Conservation (phyloP, 768 basidiomycete genomes). For the Rossbeevera mucosa region DNA sequence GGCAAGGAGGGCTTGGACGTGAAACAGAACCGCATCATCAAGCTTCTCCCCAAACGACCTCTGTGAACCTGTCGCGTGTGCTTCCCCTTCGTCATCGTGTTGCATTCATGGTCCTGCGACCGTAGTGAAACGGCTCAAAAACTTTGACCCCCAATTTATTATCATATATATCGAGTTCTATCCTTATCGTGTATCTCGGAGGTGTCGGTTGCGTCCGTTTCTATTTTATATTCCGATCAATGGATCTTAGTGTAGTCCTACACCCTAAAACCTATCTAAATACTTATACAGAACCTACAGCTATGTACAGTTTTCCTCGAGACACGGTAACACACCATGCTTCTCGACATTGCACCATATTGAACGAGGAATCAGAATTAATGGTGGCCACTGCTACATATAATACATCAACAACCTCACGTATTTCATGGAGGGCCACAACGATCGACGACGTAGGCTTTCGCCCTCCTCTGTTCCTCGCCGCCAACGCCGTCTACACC, state of each 20-base stretch:
- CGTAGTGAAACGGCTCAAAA: background rate
- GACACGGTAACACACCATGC: background rate
- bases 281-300: background rate
- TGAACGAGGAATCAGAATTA: background rate
- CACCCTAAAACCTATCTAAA: background rate
- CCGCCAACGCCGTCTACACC: conserved; percentile 88
- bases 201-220: conserved; percentile 7
- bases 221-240: conserved; percentile 8
- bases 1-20: conserved; percentile 51
- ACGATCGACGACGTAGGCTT: conserved; percentile 66
- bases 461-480: conserved; percentile 73
- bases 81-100: background rate
- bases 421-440: conserved; percentile 47
- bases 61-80: conserved; percentile 11
- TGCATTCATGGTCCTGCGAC: background rate
- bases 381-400: background rate
- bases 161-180: conserved; percentile 10
- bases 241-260: conserved; percentile 1
- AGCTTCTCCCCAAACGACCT: conserved; percentile 41
- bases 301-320: background rate
- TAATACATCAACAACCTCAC: background rate
- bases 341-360: background rate
- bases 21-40: conserved; percentile 50
- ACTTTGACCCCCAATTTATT: too few species aligned
- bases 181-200: background rate